phyloP scores from a whole-genome alignment of 2,329 filamentous ascomycete species.

The Phaeosphaeria sp. region DNA sequence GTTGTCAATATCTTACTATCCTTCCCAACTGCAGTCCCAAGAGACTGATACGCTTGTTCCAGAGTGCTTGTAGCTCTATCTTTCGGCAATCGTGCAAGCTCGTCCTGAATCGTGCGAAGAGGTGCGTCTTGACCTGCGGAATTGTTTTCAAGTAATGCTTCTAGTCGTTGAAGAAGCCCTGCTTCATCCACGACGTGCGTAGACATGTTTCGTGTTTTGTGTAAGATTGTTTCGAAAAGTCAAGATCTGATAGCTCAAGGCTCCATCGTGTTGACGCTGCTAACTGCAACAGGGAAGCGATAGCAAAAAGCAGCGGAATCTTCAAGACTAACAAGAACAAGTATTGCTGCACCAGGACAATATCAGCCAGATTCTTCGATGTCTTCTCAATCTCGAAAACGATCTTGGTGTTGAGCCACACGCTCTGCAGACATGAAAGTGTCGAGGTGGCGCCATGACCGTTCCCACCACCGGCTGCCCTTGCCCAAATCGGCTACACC shows the following conservation, averaged over 20 bases:
- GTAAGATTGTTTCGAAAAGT: neutral
- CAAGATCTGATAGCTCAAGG: slow-evolving; percentile 11
- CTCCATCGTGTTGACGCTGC: slow-evolving; percentile 12
- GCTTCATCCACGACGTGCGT: neutral
- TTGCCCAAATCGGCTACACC: slow-evolving; percentile 22
- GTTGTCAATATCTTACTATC: slow-evolving; percentile 25
- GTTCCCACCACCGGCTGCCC: slow-evolving; percentile 15
- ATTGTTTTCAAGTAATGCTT: slow-evolving; percentile 19
- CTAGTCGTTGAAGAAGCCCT: slow-evolving; percentile 24
- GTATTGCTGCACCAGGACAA: neutral
- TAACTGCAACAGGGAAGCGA: slow-evolving; percentile 9
- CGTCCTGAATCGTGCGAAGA: slow-evolving; percentile 19
- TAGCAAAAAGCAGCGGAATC: slow-evolving; percentile 2
- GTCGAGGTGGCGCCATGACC: neutral
- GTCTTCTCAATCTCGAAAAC: neutral
- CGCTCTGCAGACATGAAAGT: neutral
- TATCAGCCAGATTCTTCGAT: neutral
- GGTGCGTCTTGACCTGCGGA: slow-evolving; percentile 21
- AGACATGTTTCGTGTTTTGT: neutral
- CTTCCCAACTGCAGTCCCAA: slow-evolving; percentile 43
- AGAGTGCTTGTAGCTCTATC: slow-evolving; percentile 13
- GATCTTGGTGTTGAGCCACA: neutral
- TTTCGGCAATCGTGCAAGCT: slow-evolving; percentile 18
- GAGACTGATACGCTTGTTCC: slow-evolving; percentile 28
- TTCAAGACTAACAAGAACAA: neutral